A percentile compares a stretch with the other conserved stretches of the same genome.
phyloP scores from a whole-genome alignment of 495 filamentous ascomycete genomes.

The Cercophora newfieldiana region DNA sequence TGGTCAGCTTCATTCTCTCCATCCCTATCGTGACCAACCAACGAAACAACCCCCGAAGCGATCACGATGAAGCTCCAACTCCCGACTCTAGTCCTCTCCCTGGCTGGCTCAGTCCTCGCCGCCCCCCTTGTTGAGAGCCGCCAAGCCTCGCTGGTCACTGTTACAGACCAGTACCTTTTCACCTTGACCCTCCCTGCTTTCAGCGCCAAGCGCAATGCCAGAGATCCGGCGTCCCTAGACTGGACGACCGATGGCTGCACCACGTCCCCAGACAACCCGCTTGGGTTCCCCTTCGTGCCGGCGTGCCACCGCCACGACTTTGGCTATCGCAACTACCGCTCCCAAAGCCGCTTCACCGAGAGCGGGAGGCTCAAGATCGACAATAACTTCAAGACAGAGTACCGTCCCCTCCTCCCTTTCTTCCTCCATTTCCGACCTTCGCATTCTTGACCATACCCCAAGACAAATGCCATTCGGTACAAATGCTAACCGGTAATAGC shows the following conservation, averaged over 20 bases:
- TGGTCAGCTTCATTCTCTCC: not conserved
- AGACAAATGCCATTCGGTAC: no score
- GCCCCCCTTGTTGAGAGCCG: slow-evolving; percentile 19
- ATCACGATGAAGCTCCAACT: slow-evolving; percentile 36
- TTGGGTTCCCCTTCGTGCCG: slow-evolving; percentile 45
- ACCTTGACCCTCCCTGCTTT: slow-evolving; percentile 34
- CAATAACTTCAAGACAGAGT: slow-evolving; percentile 46
- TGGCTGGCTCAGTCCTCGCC: slow-evolving; percentile 23
- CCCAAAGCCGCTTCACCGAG: slow-evolving; percentile 42
- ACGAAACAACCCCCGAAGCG: not conserved
- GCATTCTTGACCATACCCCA: not conserved
- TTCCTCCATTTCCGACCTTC: not conserved
- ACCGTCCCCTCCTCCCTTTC: not conserved
- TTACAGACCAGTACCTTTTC: slow-evolving; percentile 43
- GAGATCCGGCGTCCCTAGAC: slow-evolving; percentile 36
- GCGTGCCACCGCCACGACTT: slow-evolving; percentile 53
- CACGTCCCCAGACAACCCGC: slow-evolving; percentile 44
- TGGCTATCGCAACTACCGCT: slow-evolving; percentile 48
- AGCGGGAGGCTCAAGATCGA: slow-evolving; percentile 39
- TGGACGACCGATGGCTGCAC: slow-evolving; percentile 49
- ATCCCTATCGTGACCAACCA: not conserved
- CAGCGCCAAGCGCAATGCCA: slow-evolving; percentile 29
- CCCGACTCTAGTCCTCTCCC: slow-evolving; percentile 21
- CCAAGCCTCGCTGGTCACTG: slow-evolving; percentile 11
- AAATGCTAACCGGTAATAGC: slow-evolving; percentile 15